These are phyloP conservation scores for Apiospora koreana DNA, from an alignment of 2,329 filamentous ascomycete genomes.

Conservation along the genomic window DNA sequence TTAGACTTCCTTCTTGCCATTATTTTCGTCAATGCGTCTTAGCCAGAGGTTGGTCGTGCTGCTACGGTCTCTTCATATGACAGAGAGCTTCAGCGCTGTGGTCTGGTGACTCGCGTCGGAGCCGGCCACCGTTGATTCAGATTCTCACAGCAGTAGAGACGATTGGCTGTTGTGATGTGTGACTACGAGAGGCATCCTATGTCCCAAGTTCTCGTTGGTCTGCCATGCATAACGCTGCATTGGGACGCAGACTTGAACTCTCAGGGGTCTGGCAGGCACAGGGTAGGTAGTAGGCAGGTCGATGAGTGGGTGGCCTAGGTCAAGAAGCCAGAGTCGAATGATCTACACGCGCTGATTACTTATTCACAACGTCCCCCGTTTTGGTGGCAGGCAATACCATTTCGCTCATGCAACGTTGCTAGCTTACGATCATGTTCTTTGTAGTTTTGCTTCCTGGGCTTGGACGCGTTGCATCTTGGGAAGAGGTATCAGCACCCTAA, in stretches of 20 bases:
- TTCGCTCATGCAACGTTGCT: not conserved
- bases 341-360: not conserved
- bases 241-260: not conserved
- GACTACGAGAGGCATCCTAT: not conserved
- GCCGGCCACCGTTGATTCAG: not conserved
- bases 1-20: not conserved
- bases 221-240: not conserved
- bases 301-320: not conserved
- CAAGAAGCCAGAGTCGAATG: not conserved
- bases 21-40: not conserved
- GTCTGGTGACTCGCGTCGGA: not conserved
- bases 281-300: not conserved
- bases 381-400: not conserved
- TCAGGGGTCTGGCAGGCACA: not conserved
- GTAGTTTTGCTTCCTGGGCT: not conserved
- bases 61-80: not conserved
- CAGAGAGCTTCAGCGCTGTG: not conserved
- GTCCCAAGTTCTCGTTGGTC: not conserved
- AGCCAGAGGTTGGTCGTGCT: not conserved
- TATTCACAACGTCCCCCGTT: no score
- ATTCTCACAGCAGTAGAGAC: not conserved
- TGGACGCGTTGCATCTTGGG: not conserved
- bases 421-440: not conserved
- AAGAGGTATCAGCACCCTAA: not conserved
- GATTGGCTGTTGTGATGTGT: not conserved